Base-by-base conservation (phyloP, 176 grass and related monocot species). In the Chrysopogon serrulatus region DNA sequence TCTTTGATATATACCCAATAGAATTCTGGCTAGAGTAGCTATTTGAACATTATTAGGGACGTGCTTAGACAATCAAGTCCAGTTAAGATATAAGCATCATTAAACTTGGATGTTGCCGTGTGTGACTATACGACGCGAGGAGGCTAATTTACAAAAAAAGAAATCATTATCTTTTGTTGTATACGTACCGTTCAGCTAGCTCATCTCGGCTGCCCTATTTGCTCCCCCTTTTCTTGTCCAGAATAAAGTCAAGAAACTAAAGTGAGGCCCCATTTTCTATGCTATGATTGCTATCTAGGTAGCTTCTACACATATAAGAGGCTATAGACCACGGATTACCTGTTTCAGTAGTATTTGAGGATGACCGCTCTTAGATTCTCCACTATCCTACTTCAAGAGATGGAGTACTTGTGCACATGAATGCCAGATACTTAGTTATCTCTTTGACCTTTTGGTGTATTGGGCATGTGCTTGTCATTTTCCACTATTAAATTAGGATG, bases 331-430 rank as follows among this genome's bases (percentile, higher is more conserved):
- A 69, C 11, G 68, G 54, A 44, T 57, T 33, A 44, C 60, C 30
- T n/a, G 74, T 76, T 74, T 18, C 61, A 14, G 45, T 28, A 68
- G 78, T 82, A 47, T 76, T 76, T 34, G 76, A 80, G 63, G 27
- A 76, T 10, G 48, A 82, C 79, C 31, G 41, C 24, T 42, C 60
- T 21, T 8, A 40, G 18, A 49, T 56, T 63, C 57, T n/a, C 68
- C 68, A 80, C 71, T 40, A 79, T 23, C 28, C 34, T 66, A 51
- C 66, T 5, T n/a, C 24, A 41, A 23, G 30, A 40, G n/a, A n/a
- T n/a, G n/a, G n/a, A 47, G 44, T 49, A 47, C 45, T 47, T 35
- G 23, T 72, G 68, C 48, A n/a, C 63, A 69, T 61, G 48, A 14
- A 42, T 34, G 19, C 33, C 5, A 60, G 33, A 17, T 6, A 60